Evolutionary conservation across 163 green algal species (phyloP), one percentile per base, ranked within the genome.

Genomic region (Coccomyxa subellipsoidea): DNA sequence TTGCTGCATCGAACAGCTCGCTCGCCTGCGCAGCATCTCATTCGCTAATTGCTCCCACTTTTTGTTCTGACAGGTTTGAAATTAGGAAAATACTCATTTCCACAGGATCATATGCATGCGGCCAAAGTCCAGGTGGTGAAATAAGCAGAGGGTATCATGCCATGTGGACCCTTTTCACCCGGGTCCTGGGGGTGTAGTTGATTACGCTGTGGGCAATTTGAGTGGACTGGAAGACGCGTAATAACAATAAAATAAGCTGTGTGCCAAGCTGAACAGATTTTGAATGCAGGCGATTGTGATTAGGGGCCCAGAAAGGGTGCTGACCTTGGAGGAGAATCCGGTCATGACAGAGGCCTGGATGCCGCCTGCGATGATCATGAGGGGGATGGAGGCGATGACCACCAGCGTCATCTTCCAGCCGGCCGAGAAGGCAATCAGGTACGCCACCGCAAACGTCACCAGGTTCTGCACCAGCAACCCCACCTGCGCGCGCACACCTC

Each of bases 381-480:
- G 82, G 0, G 93, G 93, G n/a, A 94, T 80, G 12, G 81, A 82
- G 7, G 84, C 88, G 18, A 88, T 91, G 18, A 96, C 87, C 15
- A 96, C 85, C 73, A 96, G 89, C 39, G 90, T 92, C 90, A 97
- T 93, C 79, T 92, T 90, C 92, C 92, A 97, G 82, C 40, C 34
- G 77, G 7, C 37, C 21, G 54, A 87, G 81, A 95, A 93, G 10
- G 92, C 93, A 10, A 96, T 88, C n/a, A 90, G 80, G 76, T 92
- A 92, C 35, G 66, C 66, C 66, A 73, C 66, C 32, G 66, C 66
- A 73, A 96, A 83, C 8, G 88, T 91, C 10, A 91, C 83, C 29
- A 94, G 38, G 80, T 94, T 95, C 82, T 96, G 93, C 0, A 89
- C 85, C 34, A 82, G 27, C 35, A 77, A 7, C 23, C 78, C 78